phyloP scores from a whole-genome alignment of 495 filamentous ascomycete species.

The Penicillium paxilli region DNA sequence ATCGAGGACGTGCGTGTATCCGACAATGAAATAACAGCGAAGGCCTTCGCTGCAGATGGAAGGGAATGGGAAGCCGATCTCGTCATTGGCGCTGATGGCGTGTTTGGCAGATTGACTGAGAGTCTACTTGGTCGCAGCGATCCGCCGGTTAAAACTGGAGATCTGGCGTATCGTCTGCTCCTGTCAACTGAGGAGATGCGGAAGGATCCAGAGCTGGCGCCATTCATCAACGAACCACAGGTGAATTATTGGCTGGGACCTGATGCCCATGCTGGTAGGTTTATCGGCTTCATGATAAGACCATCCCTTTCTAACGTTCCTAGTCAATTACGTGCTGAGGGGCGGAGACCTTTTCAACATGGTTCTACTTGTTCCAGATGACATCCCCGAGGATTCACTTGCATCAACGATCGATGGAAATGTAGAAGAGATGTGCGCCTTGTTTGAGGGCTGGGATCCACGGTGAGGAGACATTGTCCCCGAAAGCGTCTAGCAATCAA shows the following conservation, averaged over 20 bases:
- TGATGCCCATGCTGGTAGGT: slow-evolving; percentile 51
- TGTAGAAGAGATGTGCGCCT: slow-evolving; percentile 64
- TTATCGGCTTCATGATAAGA: background rate
- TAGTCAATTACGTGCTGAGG: slow-evolving; percentile 62
- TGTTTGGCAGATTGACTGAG: slow-evolving; percentile 48
- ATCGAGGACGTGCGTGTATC: slow-evolving; percentile 39
- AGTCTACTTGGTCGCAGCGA: slow-evolving; percentile 34
- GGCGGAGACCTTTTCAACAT: slow-evolving; percentile 65
- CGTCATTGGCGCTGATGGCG: slow-evolving; percentile 59
- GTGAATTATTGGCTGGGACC: slow-evolving; percentile 76
- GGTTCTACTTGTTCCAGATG: slow-evolving; percentile 68
- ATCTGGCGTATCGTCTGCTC: slow-evolving; percentile 66
- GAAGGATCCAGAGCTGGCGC: slow-evolving; percentile 53
- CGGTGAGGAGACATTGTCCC: slow-evolving; percentile 40
- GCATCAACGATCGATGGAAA: slow-evolving; percentile 53
- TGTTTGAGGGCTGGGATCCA: slow-evolving; percentile 62
- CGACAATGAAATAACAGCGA: slow-evolving; percentile 22
- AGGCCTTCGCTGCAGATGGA: slow-evolving; percentile 27
- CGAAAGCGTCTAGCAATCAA: background rate
- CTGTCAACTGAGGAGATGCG: slow-evolving; percentile 46
- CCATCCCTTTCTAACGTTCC: background rate
- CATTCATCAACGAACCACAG: slow-evolving; percentile 50
- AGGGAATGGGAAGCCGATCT: slow-evolving; percentile 49
- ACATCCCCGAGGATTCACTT: slow-evolving; percentile 55
- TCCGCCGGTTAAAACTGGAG: slow-evolving; percentile 58